Conservation (phyloP, 1,139 yeast genomes). For the Kodamaea anthophila region DNA sequence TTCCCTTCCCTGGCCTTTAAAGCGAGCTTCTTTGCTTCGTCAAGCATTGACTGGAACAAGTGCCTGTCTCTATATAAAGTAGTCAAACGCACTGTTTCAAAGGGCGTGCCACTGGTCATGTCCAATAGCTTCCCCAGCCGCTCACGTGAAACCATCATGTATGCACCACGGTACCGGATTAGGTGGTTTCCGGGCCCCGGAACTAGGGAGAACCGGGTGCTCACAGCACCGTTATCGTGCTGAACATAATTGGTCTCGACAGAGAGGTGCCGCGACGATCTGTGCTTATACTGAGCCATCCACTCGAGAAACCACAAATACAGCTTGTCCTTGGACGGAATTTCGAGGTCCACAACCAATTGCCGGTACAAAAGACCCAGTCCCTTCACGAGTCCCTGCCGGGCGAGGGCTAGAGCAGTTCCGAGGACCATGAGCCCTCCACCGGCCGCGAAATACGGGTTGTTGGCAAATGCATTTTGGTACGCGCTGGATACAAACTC, state of each 20-base stretch:
- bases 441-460: constrained; percentile 96
- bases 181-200: constrained; percentile 98
- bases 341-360: constrained; percentile 84
- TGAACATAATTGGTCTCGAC: constrained; percentile 85
- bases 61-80: constrained; percentile 78
- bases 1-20: constrained; percentile 84
- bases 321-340: constrained; percentile 89
- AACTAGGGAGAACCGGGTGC: constrained; percentile 84
- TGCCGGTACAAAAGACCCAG: constrained; percentile 73
- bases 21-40: constrained; percentile 83
- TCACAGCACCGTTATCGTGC: constrained; percentile 88
- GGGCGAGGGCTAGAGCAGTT: constrained; percentile 72
- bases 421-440: constrained; percentile 95
- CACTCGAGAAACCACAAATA: constrained; percentile 93
- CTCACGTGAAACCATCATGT: constrained; percentile 82
- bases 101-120: constrained; percentile 87
- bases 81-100: constrained; percentile 89
- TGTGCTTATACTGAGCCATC: constrained; percentile 80
- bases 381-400: constrained; percentile 61
- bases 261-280: constrained; percentile 77
- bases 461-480: constrained; percentile 26
- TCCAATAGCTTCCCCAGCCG: constrained; percentile 86
- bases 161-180: constrained; percentile 79
- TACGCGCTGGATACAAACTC: background rate
- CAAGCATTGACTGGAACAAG: constrained; percentile 64